phyloP scores from a whole-genome alignment of 495 filamentous ascomycete genomes.

The Clavariopsis aquatica region DNA sequence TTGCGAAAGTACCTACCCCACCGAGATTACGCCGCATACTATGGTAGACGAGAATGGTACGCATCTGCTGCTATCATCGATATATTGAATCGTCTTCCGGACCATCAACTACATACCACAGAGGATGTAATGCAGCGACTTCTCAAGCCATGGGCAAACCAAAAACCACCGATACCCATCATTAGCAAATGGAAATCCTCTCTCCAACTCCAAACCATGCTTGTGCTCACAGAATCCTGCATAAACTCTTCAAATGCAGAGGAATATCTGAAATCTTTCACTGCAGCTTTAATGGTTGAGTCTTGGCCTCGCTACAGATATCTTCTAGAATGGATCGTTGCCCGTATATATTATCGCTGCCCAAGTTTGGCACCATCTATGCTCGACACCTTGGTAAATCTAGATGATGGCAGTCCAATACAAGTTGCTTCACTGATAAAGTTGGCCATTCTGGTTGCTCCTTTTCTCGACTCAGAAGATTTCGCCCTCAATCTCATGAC shows the following conservation, averaged over 20 bases:
- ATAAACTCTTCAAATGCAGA: conserved; percentile 7
- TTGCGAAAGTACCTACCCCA: conserved; percentile 32
- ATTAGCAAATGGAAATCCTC: conserved; percentile 51
- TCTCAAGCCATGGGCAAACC: conserved; percentile 45
- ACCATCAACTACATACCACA: conserved; percentile 26
- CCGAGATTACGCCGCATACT: conserved; percentile 46
- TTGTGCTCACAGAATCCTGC: conserved; percentile 43
- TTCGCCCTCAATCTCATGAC: conserved; percentile 41
- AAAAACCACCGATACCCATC: conserved; percentile 45
- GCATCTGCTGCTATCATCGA: conserved; percentile 51
- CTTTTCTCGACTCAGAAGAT: conserved; percentile 37
- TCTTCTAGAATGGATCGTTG: conserved; percentile 51
- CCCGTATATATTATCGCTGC: conserved; percentile 43
- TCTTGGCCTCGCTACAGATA: conserved; percentile 50
- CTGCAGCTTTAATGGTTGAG: conserved; percentile 46
- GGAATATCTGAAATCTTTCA: conserved; percentile 39
- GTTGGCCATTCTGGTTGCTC: conserved; percentile 45
- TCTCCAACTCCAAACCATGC: conserved; percentile 50
- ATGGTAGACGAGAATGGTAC: conserved; percentile 43
- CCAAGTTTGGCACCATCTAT: conserved; percentile 29
- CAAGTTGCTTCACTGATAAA: conserved; percentile 48
- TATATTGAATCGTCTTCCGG: conserved; percentile 45
- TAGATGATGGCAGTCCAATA: conserved; percentile 46
- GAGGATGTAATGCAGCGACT: conserved; percentile 42
- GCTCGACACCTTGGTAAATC: conserved; percentile 26